These are phyloP conservation scores for Corynespora cassiicola DNA, from an alignment of 2,329 filamentous ascomycete species.

Conservation along the genomic window DNA sequence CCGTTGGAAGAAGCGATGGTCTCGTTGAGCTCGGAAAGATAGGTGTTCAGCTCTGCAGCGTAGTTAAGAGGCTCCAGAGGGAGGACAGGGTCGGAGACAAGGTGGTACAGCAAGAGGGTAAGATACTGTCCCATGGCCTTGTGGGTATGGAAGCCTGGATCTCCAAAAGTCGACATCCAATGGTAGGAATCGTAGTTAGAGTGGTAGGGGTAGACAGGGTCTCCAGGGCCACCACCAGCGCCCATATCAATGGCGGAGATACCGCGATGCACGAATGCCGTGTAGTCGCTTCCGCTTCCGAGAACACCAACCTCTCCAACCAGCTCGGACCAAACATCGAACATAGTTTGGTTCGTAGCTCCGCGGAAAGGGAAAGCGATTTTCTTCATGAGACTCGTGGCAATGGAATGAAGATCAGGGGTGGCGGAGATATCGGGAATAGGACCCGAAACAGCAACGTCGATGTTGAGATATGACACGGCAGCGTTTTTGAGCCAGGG, in stretches of 20 bases:
- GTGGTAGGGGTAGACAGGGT: conserved; percentile 57
- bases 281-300: conserved; percentile 56
- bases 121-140: conserved; percentile 57
- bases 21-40: conserved; percentile 40
- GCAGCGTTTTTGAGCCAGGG: conserved; percentile 53
- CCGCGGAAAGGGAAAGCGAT: conserved; percentile 48
- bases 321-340: conserved; percentile 51
- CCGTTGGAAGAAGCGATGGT: conserved; percentile 35
- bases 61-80: conserved; percentile 49
- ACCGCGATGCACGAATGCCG: conserved; percentile 54
- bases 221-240: conserved; percentile 41
- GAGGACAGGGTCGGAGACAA: conserved; percentile 46
- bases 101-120: conserved; percentile 50
- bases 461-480: conserved; percentile 60
- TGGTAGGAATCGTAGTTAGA: conserved; percentile 56
- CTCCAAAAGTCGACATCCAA: conserved; percentile 61
- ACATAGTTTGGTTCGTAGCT: conserved; percentile 48
- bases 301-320: conserved; percentile 50
- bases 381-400: conserved; percentile 48
- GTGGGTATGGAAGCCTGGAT: conserved; percentile 58
- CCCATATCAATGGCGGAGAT: conserved; percentile 53
- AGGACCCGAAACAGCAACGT: conserved; percentile 55
- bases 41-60: conserved; percentile 44
- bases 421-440: conserved; percentile 47
- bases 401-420: conserved; percentile 49